These are phyloP conservation scores for Phylloporus arenicola DNA, from an alignment of 768 basidiomycete species.

Conservation along the genomic window DNA sequence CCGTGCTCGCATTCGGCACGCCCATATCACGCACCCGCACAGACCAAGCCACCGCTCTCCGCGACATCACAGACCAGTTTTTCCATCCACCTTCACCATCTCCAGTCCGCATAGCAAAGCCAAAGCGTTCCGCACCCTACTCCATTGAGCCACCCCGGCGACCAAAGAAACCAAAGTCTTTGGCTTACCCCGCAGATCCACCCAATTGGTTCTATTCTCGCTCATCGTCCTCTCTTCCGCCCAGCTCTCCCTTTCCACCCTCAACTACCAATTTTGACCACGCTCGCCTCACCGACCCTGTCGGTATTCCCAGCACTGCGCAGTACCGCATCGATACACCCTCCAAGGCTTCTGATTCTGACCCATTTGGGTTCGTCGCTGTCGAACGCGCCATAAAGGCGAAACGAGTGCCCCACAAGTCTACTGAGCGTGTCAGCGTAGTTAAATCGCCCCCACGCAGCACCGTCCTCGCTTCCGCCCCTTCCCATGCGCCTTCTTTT, in stretches of 20 bases:
- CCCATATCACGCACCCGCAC: constrained; percentile 19
- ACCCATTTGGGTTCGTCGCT: constrained; percentile 56
- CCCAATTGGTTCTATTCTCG: constrained; percentile 26
- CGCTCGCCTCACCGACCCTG: constrained; percentile 1
- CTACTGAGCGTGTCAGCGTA: constrained; percentile 6
- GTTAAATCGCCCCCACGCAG: constrained; percentile 20
- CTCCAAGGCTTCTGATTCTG: constrained; percentile 32
- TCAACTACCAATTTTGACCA: constrained; percentile 18
- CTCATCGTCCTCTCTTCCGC: constrained; percentile 30
- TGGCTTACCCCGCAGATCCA: constrained; percentile 28
- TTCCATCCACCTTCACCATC: constrained; percentile 32
- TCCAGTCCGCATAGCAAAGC: constrained; percentile 22
- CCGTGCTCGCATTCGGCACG: constrained; percentile 18
- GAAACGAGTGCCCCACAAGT: constrained; percentile 26
- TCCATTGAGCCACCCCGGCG: constrained; percentile 26
- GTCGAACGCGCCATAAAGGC: constrained; percentile 47
- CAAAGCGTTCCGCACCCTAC: constrained; percentile 9
- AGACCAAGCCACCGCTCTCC: constrained; percentile 21
- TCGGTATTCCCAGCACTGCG: constrained; percentile 1
- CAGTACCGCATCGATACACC: constrained; percentile 21
- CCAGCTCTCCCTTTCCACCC: constrained; percentile 29
- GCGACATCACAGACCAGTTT: constrained; percentile 32
- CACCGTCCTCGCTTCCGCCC: constrained; percentile 11
- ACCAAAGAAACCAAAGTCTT: constrained; percentile 30
- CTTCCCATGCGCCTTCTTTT: constrained; percentile 11